Evolutionary conservation across 495 filamentous ascomycete species (phyloP), one percentile per base, ranked within the genome.

Genomic region (Emericellopsis terricola): DNA sequence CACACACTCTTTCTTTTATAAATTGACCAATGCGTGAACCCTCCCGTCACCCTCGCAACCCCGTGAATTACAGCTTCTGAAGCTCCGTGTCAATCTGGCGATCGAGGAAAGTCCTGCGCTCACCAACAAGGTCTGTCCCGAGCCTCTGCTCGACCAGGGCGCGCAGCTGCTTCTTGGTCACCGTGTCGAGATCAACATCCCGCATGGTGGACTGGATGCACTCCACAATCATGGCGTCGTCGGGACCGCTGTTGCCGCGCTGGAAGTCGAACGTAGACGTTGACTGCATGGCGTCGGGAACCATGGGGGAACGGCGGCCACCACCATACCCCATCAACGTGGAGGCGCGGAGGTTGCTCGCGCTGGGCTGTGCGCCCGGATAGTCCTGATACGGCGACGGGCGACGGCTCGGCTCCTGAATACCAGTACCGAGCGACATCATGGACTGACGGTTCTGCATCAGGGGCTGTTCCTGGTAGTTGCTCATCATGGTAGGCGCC

Each of bases 131-230:
- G 41, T 91, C 78, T 8, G 81, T 86, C 58, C 93, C 84, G 33
- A 97, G 57, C 45, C 84, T 67, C 55, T 92, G 83, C 60, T 97
- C 89, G 17, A 92, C 84, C 31, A 94, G 65, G 9, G 79, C 85
- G 32, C 82, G 69, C 36, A 89, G 81, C 65, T 96, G 89, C 59
- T 96, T 97, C 73, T 97, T 97, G 13, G 89, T 97, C 20, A 97
- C 83, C 11, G 65, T 86, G 51, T 97, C 89, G 15, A 97, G 57
- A 56, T 97, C 85, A 2, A 94, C 85, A 47, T 93, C 87, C n/a
- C 68, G 57, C 39, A 97, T 59, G 47, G 83, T 84, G 32, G 60
- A 53, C 43, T 81, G 78, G 39, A 96, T 82, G 8, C 79, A 78
- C 34, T 92, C 81, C 28, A 79, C 61, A 37, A 97, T 94, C 38